Conservation (phyloP, 306 rosid genomes). For the Sindora glabra region DNA sequence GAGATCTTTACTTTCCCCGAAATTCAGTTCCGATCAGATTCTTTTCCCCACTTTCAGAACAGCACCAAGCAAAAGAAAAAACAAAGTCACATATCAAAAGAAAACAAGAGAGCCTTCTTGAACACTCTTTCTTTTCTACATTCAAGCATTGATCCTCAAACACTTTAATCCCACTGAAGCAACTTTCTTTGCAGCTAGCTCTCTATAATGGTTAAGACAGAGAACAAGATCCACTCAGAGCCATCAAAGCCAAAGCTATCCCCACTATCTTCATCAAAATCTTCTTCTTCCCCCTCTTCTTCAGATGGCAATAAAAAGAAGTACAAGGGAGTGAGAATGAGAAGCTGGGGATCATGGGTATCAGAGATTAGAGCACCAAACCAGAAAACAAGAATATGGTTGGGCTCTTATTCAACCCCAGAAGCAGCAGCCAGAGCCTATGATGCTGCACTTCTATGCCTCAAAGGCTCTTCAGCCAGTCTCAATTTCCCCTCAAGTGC, state of each 20-base stretch:
- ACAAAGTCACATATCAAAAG: not conserved
- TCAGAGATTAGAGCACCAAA: slow-evolving; percentile 97
- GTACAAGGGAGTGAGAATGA: slow-evolving; percentile 97
- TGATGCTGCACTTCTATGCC: slow-evolving; percentile 93
- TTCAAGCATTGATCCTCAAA: not conserved
- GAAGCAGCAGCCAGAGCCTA: slow-evolving; percentile 99
- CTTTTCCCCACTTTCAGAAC: slow-evolving; percentile 26
- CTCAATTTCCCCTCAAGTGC: slow-evolving; percentile 60
- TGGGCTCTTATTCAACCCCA: slow-evolving; percentile 87
- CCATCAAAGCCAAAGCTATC: slow-evolving; percentile 12
- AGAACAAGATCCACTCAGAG: slow-evolving; percentile 37
- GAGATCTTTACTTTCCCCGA: not conserved
- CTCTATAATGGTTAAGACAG: slow-evolving; percentile 67
- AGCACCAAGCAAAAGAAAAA: not conserved
- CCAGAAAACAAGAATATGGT: slow-evolving; percentile 94
- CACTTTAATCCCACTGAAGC: not conserved
- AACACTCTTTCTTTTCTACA: not conserved
- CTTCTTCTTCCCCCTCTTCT: slow-evolving; percentile 2
- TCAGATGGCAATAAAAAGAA: slow-evolving; percentile 39
- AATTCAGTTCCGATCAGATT: slow-evolving; percentile 25
- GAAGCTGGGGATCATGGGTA: slow-evolving; percentile 98
- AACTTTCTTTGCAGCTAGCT: not conserved
- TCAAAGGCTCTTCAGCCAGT: slow-evolving; percentile 79
- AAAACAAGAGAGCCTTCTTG: slow-evolving; percentile 13
- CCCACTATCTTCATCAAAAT: not conserved